phyloP scores from a whole-genome alignment of 2,329 filamentous ascomycete genomes.

The Diaporthe eres region DNA sequence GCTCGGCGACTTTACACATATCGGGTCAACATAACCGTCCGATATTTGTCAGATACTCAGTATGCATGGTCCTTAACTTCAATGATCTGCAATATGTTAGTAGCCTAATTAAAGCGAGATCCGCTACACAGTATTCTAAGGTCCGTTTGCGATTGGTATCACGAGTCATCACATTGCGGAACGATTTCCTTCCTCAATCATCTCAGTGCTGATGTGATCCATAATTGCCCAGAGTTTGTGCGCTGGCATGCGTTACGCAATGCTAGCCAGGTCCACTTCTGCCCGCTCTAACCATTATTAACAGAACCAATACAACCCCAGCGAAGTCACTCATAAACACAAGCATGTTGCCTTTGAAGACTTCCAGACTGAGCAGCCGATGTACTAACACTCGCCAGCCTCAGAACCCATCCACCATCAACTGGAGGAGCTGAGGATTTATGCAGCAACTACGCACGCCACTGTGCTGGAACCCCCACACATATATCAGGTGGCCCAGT shows the following conservation, averaged over 20 bases:
- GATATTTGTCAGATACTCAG: neutral
- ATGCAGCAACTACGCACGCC: neutral
- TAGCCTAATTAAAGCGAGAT: neutral
- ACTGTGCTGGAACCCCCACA: neutral
- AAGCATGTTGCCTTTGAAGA: neutral
- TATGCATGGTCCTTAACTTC: neutral
- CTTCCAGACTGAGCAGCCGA: no score
- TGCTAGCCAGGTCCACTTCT: neutral
- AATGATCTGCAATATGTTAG: neutral
- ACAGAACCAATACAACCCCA: neutral
- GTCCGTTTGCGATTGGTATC: neutral
- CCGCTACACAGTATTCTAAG: neutral
- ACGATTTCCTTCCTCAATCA: neutral
- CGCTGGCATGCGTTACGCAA: neutral
- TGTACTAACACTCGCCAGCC: no score
- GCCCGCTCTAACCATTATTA: neutral
- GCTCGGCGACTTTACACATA: neutral
- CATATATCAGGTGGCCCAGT: neutral
- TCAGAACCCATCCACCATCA: no score
- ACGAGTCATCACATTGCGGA: neutral
- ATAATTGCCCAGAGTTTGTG: neutral
- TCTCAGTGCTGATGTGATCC: neutral
- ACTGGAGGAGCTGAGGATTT: neutral
- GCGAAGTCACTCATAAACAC: neutral
- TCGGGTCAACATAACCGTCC: neutral